phyloP scores from a whole-genome alignment of 108 stramenopile genomes.

The Skeletonema grethae region DNA sequence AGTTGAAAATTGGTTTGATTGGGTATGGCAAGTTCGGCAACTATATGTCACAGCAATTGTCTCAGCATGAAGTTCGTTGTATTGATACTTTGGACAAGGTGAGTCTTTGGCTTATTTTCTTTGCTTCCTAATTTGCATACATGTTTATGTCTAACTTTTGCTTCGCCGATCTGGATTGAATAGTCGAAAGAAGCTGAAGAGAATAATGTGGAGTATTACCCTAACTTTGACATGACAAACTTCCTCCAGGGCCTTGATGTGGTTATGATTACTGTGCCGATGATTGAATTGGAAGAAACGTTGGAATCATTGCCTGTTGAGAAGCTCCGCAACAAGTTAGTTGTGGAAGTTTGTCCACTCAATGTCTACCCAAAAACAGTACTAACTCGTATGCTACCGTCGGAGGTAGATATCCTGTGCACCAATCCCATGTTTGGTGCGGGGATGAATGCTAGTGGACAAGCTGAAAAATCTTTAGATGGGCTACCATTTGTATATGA shows the following conservation, averaged over 20 bases:
- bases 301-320: constrained; percentile 62
- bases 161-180: neutral
- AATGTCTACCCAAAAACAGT: constrained; percentile 68
- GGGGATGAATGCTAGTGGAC: constrained; percentile 9
- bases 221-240: constrained; percentile 63
- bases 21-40: constrained; percentile 56
- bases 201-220: constrained; percentile 72
- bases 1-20: constrained; percentile 54
- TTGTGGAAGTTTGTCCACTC: constrained; percentile 83
- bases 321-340: constrained; percentile 66
- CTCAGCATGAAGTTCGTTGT: constrained; percentile 68
- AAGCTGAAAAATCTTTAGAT: constrained; percentile 62
- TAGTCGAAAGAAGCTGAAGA: constrained; percentile 75
- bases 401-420: constrained; percentile 88
- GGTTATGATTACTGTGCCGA: constrained; percentile 74
- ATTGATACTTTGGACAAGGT: constrained; percentile 68
- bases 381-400: constrained; percentile 69
- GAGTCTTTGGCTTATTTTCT: constrained; percentile 10
- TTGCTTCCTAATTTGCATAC: neutral
- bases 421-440: constrained; percentile 96
- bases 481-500: constrained; percentile 93
- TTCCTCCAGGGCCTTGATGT: constrained; percentile 80
- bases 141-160: neutral
- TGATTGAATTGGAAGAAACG: constrained; percentile 80
- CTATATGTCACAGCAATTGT: constrained; percentile 65